Conservation (phyloP, 176 grass and related monocot genomes). For the Avena atlantica region DNA sequence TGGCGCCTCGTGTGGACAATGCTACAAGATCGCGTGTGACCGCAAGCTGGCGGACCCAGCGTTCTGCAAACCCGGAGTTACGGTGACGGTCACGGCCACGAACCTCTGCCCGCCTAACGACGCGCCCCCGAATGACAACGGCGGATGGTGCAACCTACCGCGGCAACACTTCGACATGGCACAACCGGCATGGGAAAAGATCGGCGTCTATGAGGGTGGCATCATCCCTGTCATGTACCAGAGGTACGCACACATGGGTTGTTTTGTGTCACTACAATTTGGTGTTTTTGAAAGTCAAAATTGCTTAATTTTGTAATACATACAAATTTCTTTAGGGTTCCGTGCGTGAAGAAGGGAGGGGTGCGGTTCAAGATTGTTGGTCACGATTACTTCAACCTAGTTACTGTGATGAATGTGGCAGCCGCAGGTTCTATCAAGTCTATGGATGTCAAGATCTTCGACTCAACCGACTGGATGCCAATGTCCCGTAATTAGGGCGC, state of each 20-base stretch:
- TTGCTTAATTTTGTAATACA: no score
- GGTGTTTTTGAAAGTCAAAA: no score
- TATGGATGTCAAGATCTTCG: no score
- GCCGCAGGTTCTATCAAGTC: no score
- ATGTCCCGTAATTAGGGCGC: no score
- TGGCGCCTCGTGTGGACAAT: slow-evolving; percentile 50
- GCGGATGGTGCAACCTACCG: slow-evolving; percentile 57
- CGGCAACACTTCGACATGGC: slow-evolving; percentile 56
- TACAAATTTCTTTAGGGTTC: no score
- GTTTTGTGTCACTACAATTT: neutral
- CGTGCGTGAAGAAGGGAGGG: no score
- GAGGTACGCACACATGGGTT: slow-evolving; percentile 28
- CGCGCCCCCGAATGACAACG: neutral
- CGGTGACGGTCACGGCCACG: slow-evolving; percentile 49
- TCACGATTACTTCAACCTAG: no score
- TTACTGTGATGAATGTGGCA: no score
- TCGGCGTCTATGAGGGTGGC: slow-evolving; percentile 50
- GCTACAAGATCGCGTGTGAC: slow-evolving; percentile 60
- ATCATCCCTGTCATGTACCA: slow-evolving; percentile 61
- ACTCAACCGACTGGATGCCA: no score
- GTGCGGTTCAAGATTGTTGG: no score
- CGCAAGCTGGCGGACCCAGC: slow-evolving; percentile 1
- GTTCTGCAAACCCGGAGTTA: slow-evolving; percentile 34
- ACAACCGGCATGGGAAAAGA: slow-evolving; percentile 54
- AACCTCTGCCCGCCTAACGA: slow-evolving; percentile 56